Evolutionary conservation across 73 alveolate species (phyloP).

Genomic region (Paramecium tetraurelia): DNA sequence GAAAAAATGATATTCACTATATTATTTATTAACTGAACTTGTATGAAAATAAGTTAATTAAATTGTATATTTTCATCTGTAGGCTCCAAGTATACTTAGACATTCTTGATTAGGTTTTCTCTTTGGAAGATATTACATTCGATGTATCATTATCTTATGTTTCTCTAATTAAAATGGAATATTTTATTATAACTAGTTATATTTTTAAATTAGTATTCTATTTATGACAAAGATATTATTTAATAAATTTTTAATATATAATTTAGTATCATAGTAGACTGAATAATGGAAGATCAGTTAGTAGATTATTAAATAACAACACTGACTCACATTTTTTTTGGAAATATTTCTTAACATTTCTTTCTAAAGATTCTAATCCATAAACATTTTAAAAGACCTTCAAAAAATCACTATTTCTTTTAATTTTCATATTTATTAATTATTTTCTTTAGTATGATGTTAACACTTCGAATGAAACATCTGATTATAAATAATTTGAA

Average conservation of each 20-base stretch:
- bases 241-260: not conserved
- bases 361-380: not conserved
- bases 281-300: not conserved
- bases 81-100: no score
- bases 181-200: no score
- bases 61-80: no score
- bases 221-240: not conserved
- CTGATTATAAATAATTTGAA: not conserved
- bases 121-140: no score
- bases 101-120: no score
- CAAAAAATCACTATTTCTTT: not conserved
- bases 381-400: not conserved
- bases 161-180: no score
- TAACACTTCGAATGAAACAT: not conserved
- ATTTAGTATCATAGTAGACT: not conserved
- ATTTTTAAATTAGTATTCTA: no score
- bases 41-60: no score
- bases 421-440: not conserved
- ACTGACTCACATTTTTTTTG: not conserved
- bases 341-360: not conserved
- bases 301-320: not conserved
- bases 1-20: not conserved
- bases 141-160: no score
- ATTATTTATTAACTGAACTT: not conserved
- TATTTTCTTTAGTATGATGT: not conserved